phyloP scores from a whole-genome alignment of 495 filamentous ascomycete genomes.

The Trichoderma parareesei region DNA sequence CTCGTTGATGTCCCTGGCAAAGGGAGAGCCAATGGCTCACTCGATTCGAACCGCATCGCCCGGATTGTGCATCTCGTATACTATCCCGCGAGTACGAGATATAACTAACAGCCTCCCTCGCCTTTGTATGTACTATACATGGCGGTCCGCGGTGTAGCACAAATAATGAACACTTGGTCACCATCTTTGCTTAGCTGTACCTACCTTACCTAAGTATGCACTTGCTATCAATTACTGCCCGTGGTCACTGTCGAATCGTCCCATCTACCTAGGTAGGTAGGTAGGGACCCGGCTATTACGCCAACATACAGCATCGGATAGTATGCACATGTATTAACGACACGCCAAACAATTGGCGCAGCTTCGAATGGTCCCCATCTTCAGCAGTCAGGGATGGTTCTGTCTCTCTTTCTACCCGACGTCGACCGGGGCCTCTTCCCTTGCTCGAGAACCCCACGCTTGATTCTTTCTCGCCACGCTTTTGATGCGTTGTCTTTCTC shows the following conservation, averaged over 20 bases:
- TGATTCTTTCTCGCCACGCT: not conserved
- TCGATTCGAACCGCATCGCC: not conserved
- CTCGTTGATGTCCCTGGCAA: not conserved
- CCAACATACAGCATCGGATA: too few species aligned
- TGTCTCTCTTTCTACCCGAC: not conserved
- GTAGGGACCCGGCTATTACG: too few species aligned
- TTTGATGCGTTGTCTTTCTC: not conserved
- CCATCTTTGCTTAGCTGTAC: too few species aligned
- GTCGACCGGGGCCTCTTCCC: not conserved
- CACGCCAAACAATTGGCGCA: not conserved
- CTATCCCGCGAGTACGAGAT: not conserved
- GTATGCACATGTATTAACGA: not conserved
- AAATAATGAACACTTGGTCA: too few species aligned
- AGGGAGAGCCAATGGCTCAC: constrained; percentile 1
- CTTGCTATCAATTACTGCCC: too few species aligned
- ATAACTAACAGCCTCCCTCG: not conserved
- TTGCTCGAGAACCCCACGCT: not conserved
- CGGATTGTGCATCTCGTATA: not conserved
- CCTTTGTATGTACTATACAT: too few species aligned
- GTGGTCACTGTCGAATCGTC: too few species aligned
- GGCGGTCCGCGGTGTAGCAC: too few species aligned
- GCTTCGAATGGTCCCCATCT: not conserved
- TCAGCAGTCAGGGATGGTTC: constrained; percentile 1
- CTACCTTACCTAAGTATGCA: too few species aligned
- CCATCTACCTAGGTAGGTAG: too few species aligned